These are phyloP conservation scores for Phytophthora cryptogea DNA, from an alignment of 352 stramenopile species.

Conservation along the genomic window DNA sequence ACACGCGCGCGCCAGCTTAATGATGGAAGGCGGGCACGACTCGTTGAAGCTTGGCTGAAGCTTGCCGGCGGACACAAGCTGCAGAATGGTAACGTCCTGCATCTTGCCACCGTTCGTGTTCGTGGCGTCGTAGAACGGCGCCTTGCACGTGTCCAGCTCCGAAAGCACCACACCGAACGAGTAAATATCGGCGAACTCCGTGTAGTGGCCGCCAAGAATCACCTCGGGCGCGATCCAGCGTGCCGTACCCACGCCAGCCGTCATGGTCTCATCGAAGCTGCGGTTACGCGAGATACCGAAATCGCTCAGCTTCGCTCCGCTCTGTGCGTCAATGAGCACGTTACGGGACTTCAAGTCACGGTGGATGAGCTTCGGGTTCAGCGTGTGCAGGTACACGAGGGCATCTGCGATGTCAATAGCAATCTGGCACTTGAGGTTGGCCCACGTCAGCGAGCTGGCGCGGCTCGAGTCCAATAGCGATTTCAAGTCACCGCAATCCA, in stretches of 20 bases:
- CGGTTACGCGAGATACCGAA: conserved; percentile 72
- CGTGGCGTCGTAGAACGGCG: conserved; percentile 60
- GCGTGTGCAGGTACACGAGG: conserved; percentile 73
- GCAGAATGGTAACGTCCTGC: conserved; percentile 65
- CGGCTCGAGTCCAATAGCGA: conserved; percentile 47
- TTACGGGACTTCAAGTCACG: conserved; percentile 76
- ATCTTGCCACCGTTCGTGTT: conserved; percentile 68
- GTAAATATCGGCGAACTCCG: conserved; percentile 61
- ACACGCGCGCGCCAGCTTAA: conserved; percentile 66
- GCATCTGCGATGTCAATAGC: conserved; percentile 71
- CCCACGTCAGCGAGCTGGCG: conserved; percentile 52
- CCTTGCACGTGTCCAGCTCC: conserved; percentile 70
- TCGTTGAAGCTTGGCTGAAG: conserved; percentile 65
- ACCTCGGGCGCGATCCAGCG: conserved; percentile 66
- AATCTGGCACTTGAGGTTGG: conserved; percentile 69
- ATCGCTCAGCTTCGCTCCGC: conserved; percentile 66
- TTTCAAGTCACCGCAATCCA: conserved; percentile 70
- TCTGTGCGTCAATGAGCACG: conserved; percentile 63
- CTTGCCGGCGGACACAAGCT: conserved; percentile 70
- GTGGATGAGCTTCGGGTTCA: conserved; percentile 70
- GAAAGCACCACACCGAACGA: conserved; percentile 62
- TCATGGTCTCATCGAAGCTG: conserved; percentile 67
- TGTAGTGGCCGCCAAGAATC: conserved; percentile 55
- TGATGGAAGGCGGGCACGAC: conserved; percentile 51
- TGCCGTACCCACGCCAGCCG: conserved; percentile 53